Base-by-base conservation (phyloP, 768 basidiomycete species). In the Pulveroboletus sp. region DNA sequence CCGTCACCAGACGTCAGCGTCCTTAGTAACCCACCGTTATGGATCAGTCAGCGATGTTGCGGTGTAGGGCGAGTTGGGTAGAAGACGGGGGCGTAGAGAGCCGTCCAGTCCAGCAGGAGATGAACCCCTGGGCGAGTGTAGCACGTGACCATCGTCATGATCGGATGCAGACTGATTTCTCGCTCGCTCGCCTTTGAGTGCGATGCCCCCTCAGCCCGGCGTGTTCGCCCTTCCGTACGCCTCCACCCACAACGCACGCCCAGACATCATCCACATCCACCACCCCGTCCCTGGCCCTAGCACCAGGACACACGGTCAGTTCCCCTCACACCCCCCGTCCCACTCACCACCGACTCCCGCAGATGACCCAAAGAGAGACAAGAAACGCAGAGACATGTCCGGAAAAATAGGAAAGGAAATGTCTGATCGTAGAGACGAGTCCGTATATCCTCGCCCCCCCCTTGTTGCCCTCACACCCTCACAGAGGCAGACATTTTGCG, bases 351-450 rank as follows among this genome's bases (percentile, higher is more conserved):
- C 38, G 31, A 12, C 18, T 17, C 40, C 18, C 17, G n/a, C 45
- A 53, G 76, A 78, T 54, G 77, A 79, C 40, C 63, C 68, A 15
- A 74, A 81, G 71, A 80, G 77, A 59, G 85, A 86, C 48, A 83
- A 78, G 73, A 79, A 80, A 66, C 73, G 82, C 54, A 83, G 80
- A 60, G 86, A 89, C 47, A 63, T 84, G 28, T 76, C 80, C n/a
- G 80, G 81, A 46, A 86, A 81, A 70, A 64, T 85, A 27, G 81
- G 80, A 21, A 88, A 84, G 64, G 87, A 89, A 57, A 77, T 86
- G 71, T 76, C 66, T 61, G 87, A 90, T 67, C 75, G 86, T 51
- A 72, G 85, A 57, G 86, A 89, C 64, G 86, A 89, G 88, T 88
- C 60, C 62, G 79, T 74, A 5, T 28, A 5, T n/a, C 45, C 15